phyloP scores from a whole-genome alignment of 768 basidiomycete genomes.

The Tricholomella constricta region DNA sequence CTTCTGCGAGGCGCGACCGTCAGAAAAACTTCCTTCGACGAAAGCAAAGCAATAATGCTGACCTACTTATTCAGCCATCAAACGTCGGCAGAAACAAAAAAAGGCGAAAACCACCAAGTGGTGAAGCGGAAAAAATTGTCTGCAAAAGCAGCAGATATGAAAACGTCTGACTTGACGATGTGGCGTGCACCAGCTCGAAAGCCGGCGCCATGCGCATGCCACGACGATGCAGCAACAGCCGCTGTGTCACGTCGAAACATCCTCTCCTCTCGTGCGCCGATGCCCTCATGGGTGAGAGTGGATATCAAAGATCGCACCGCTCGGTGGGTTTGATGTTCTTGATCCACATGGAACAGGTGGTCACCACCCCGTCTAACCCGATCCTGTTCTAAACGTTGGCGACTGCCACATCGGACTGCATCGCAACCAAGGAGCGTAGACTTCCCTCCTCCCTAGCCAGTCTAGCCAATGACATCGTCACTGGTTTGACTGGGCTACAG shows the following conservation, averaged over 20 bases:
- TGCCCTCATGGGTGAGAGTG: constrained; percentile 8
- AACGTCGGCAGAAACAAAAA: no score
- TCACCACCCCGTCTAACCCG: constrained; percentile 4
- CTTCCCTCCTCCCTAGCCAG: no score
- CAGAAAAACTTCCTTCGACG: no score
- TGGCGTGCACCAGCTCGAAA: neutral
- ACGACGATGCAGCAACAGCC: constrained; percentile 4
- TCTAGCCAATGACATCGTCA: no score
- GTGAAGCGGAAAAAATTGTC: constrained; percentile 7
- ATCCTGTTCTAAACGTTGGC: no score
- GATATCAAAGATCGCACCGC: neutral
- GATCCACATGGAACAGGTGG: constrained; percentile 4
- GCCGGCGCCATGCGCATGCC: neutral
- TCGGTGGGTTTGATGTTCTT: neutral
- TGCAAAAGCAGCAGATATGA: constrained; percentile 8
- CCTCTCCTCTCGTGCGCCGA: constrained; percentile 5
- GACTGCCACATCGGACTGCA: no score
- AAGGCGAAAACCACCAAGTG: constrained; percentile 2
- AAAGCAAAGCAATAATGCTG: no score
- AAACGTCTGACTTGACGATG: constrained; percentile 4
- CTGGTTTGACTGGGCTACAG: no score
- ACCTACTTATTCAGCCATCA: no score
- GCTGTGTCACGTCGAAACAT: neutral
- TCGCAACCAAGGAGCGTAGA: no score
- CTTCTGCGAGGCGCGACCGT: no score